Evolutionary conservation across 23 red algal species (phyloP).

Genomic region (Agarophyton chilense): DNA sequence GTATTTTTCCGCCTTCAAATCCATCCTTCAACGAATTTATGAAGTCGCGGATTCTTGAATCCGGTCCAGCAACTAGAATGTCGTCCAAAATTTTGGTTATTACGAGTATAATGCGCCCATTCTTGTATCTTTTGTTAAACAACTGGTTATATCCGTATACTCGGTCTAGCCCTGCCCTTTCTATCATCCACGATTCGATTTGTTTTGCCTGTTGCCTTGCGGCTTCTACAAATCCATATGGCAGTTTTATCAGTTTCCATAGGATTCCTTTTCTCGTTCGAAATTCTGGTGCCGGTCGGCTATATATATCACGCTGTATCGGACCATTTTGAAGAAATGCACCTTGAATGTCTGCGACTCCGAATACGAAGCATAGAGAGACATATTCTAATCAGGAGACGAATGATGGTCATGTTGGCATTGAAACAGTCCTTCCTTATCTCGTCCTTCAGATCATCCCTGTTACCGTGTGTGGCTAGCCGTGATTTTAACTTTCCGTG

Average conservation of each 20-base stretch:
- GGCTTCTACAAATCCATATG: conserved; percentile 43
- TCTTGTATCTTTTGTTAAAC: not conserved
- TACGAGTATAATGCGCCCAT: not conserved
- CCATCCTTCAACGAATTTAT: not conserved
- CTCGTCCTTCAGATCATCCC: conserved; percentile 27
- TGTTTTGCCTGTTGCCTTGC: conserved; percentile 17
- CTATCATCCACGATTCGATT: conserved; percentile 13
- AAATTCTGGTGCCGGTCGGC: conserved; percentile 8
- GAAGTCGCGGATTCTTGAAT: not conserved
- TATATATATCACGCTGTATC: conserved; percentile 24
- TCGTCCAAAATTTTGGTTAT: conserved; percentile 24
- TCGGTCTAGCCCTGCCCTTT: not conserved
- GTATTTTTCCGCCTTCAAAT: conserved; percentile 32
- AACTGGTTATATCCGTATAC: conserved; percentile 12
- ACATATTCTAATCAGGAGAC: conserved; percentile 14
- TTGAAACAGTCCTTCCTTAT: conserved; percentile 36
- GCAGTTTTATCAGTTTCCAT: conserved; percentile 38
- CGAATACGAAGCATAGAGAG: conserved; percentile 19
- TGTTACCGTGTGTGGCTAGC: conserved; percentile 6
- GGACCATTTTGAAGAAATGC: conserved; percentile 32
- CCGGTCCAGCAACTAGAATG: conserved; percentile 10
- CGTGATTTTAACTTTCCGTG: not conserved
- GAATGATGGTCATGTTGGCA: conserved; percentile 17
- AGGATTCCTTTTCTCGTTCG: not conserved
- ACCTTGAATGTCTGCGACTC: conserved; percentile 12